phyloP scores from a whole-genome alignment of 2,329 filamentous ascomycete species.

The Bimuria novae-zelandiae region DNA sequence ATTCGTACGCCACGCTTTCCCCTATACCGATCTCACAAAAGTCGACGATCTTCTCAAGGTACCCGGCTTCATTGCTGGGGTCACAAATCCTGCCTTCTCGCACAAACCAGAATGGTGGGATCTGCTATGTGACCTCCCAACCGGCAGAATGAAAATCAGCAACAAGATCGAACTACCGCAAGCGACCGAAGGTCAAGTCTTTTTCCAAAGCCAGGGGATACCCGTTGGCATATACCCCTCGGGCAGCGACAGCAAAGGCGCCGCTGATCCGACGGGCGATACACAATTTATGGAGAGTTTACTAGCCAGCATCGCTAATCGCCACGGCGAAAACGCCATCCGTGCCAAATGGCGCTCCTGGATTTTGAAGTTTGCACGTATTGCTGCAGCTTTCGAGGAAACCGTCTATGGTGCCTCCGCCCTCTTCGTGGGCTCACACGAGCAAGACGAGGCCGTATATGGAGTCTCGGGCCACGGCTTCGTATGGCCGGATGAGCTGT shows the following conservation, averaged over 20 bases:
- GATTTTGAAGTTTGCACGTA: conserved; percentile 90
- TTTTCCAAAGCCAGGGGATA: conserved; percentile 75
- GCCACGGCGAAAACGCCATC: conserved; percentile 85
- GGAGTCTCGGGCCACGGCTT: conserved; percentile 83
- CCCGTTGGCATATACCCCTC: conserved; percentile 30
- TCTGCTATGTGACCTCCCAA: conserved; percentile 88
- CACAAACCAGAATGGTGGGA: conserved; percentile 99
- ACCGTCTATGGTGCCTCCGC: conserved; percentile 91
- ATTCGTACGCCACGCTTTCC: conserved; percentile 95
- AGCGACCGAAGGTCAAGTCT: conserved; percentile 80
- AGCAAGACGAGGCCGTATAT: conserved; percentile 54
- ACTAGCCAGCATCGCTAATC: conserved; percentile 77
- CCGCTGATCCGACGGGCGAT: conserved; percentile 79
- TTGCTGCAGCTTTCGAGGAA: conserved; percentile 94
- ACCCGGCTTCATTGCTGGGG: conserved; percentile 94
- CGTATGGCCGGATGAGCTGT: conserved; percentile 85
- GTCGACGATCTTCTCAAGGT: conserved; percentile 96
- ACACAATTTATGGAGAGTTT: conserved; percentile 87
- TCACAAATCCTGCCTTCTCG: conserved; percentile 96
- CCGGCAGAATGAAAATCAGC: conserved; percentile 92
- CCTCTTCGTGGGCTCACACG: conserved; percentile 80
- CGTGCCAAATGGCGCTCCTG: conserved; percentile 92
- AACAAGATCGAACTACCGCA: conserved; percentile 80
- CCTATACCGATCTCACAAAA: conserved; percentile 96
- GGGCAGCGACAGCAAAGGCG: conserved; percentile 39